Percentiles rank a stretch among this genome's conserved stretches.
Conservation (phyloP, 805 yeast genomes). For the Pichia scutulata region DNA sequence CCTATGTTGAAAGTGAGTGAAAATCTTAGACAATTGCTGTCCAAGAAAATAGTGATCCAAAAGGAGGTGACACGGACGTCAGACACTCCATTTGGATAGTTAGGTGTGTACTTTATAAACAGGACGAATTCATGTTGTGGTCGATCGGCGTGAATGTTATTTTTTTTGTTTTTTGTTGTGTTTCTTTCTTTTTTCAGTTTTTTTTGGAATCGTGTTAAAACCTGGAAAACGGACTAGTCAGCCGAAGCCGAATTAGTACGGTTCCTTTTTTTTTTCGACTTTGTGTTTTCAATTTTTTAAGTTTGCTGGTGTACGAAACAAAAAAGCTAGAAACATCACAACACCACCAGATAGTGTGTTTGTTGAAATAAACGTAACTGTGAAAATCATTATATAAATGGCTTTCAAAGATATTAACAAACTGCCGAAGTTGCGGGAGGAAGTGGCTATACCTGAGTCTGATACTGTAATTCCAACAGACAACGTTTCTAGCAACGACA, state of each 20-base stretch:
- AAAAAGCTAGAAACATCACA: slow-evolving; percentile 15
- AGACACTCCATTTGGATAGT: slow-evolving; percentile 25
- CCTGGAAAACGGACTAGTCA: too few relatives aligned
- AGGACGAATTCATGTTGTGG: neutral
- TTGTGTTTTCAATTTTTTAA: neutral
- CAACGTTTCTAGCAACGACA: neutral
- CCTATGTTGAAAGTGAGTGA: slow-evolving; percentile 31
- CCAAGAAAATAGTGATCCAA: slow-evolving; percentile 54
- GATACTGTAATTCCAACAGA: neutral
- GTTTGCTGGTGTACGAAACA: slow-evolving; percentile 4
- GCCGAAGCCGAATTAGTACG: too few relatives aligned
- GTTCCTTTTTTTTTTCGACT: neutral
- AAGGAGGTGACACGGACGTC: slow-evolving; percentile 29
- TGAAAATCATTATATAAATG: neutral
- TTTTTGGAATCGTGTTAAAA: neutral
- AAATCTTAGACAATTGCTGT: slow-evolving; percentile 52
- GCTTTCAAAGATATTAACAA: neutral
- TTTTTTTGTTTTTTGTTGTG: neutral
- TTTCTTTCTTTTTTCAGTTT: neutral
- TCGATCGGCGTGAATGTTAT: neutral
- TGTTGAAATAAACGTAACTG: neutral
- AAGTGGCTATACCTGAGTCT: neutral
- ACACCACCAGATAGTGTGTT: slow-evolving; percentile 13
- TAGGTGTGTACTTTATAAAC: too few relatives aligned
- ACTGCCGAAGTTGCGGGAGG: neutral